A percentile compares a stretch with the other conserved stretches of the same genome.
Evolutionary conservation across 306 rosid genomes (phyloP).

Genomic region (Fagus crenata): DNA sequence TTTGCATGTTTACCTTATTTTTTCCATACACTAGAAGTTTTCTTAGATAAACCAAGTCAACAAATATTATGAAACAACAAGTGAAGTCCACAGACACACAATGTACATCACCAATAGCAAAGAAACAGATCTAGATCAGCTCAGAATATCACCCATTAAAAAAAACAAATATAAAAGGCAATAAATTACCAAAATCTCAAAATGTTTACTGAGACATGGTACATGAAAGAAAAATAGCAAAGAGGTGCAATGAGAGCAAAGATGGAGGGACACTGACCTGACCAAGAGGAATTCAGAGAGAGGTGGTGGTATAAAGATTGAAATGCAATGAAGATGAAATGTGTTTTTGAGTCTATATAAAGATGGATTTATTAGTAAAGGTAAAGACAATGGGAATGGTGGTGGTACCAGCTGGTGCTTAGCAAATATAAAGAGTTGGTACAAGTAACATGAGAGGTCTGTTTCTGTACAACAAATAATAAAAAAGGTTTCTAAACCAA

Average conservation of each 20-base stretch:
- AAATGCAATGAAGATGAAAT: slow-evolving; percentile 37
- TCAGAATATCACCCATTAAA: slow-evolving; percentile 28
- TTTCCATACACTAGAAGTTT: slow-evolving; percentile 6
- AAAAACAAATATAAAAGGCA: neutral
- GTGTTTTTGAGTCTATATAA: slow-evolving; percentile 49
- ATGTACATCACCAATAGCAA: slow-evolving; percentile 35
- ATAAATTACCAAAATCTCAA: neutral
- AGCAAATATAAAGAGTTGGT: slow-evolving; percentile 10
- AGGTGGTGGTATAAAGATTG: slow-evolving; percentile 32
- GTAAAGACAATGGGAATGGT: slow-evolving; percentile 25
- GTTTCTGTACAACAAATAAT: neutral
- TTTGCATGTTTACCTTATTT: neutral
- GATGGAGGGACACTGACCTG: slow-evolving; percentile 47
- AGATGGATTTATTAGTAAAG: slow-evolving; percentile 38
- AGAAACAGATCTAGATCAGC: slow-evolving; percentile 58
- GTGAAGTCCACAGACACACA: slow-evolving; percentile 31
- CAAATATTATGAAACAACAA: slow-evolving; percentile 28
- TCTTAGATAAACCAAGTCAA: slow-evolving; percentile 27
- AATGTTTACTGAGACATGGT: neutral
- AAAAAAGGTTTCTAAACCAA: neutral
- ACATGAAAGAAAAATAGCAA: neutral
- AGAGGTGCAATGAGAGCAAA: slow-evolving; percentile 9
- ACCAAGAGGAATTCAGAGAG: slow-evolving; percentile 62
- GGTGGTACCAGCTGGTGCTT: slow-evolving; percentile 39
- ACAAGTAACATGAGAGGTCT: slow-evolving; percentile 16